phyloP scores from a whole-genome alignment of 2,329 filamentous ascomycete species.

The Hypoxylon sp. region DNA sequence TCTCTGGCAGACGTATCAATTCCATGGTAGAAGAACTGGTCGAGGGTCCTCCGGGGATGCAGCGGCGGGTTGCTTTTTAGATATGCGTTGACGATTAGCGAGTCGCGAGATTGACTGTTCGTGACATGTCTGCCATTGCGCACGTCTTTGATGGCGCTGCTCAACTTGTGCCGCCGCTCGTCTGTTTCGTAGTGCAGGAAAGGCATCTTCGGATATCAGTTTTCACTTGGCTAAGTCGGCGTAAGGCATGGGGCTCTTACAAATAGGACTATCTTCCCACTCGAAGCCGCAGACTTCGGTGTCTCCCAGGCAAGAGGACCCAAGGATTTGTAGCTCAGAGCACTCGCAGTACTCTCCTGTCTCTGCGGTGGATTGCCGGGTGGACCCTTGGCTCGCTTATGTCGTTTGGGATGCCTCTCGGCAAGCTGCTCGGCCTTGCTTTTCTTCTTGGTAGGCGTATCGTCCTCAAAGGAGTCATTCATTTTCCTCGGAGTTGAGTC shows the following conservation, averaged over 20 bases:
- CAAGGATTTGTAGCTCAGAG: slow-evolving; percentile 34
- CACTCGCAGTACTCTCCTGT: slow-evolving; percentile 46
- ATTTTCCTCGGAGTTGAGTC: slow-evolving; percentile 39
- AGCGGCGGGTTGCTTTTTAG: slow-evolving; percentile 59
- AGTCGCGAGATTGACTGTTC: slow-evolving; percentile 52
- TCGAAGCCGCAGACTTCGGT: slow-evolving; percentile 47
- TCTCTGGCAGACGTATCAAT: slow-evolving; percentile 71
- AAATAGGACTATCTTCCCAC: slow-evolving; percentile 54
- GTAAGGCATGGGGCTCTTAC: slow-evolving; percentile 41
- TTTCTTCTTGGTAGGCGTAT: slow-evolving; percentile 50
- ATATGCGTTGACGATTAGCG: slow-evolving; percentile 62
- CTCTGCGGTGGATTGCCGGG: slow-evolving; percentile 53
- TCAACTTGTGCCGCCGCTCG: slow-evolving; percentile 66
- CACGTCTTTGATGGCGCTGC: slow-evolving; percentile 58
- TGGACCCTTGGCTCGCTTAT: slow-evolving; percentile 51
- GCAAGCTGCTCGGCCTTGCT: slow-evolving; percentile 52
- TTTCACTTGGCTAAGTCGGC: slow-evolving; percentile 31
- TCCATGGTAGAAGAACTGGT: slow-evolving; percentile 75
- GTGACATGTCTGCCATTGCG: slow-evolving; percentile 49
- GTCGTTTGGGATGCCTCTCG: slow-evolving; percentile 52
- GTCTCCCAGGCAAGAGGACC: slow-evolving; percentile 48
- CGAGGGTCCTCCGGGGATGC: slow-evolving; percentile 71
- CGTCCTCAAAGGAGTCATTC: slow-evolving; percentile 40
- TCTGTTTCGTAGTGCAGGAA: slow-evolving; percentile 75
- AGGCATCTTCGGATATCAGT: slow-evolving; percentile 65